A percentile compares a stretch with the other conserved stretches of the same genome.
phyloP scores from a whole-genome alignment of 139 green algal genomes.

The Haematococcus sp. region DNA sequence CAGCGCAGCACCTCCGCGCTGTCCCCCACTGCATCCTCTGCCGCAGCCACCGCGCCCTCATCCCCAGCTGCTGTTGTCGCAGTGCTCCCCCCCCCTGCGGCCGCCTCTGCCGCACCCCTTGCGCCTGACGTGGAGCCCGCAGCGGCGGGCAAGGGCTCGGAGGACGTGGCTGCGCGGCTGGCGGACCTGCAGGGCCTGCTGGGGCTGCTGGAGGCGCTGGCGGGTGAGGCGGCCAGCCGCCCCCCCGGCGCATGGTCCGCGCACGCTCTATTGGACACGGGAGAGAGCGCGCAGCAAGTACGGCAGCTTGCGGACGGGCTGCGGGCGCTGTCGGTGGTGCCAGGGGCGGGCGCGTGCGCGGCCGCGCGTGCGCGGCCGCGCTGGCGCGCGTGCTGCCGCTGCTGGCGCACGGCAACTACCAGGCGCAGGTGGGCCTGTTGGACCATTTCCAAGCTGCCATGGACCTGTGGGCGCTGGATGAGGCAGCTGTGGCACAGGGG shows the following conservation, averaged over 20 bases:
- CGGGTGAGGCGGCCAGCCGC: slow-evolving; percentile 13
- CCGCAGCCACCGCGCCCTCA: no score
- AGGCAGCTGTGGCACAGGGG: slow-evolving; percentile 2
- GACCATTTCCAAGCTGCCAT: slow-evolving; percentile 46
- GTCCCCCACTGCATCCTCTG: no score
- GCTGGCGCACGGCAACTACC: slow-evolving; percentile 44
- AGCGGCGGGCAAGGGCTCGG: slow-evolving; percentile 1
- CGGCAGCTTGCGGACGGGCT: slow-evolving; percentile 32
- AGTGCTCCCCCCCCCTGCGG: not conserved
- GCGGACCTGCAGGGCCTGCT: slow-evolving; percentile 42
- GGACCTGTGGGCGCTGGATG: slow-evolving; percentile 38
- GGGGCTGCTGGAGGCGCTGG: slow-evolving; percentile 34
- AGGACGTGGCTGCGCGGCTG: not conserved
- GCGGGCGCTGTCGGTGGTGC: slow-evolving; percentile 21
- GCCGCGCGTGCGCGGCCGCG: slow-evolving; percentile 37
- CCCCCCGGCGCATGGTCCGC: not conserved
- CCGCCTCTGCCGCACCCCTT: slow-evolving; percentile 5
- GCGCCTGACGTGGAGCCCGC: not conserved
- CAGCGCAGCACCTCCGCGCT: no score
- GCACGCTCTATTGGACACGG: slow-evolving; percentile 20
- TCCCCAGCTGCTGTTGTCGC: no score
- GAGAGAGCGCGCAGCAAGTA: not conserved
- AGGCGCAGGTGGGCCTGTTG: slow-evolving; percentile 43
- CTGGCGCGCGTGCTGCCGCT: slow-evolving; percentile 57
- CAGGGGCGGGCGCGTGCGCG: slow-evolving; percentile 16